Evolutionary conservation across 768 basidiomycete genomes (phyloP).

Genomic region (Russula earlei): DNA sequence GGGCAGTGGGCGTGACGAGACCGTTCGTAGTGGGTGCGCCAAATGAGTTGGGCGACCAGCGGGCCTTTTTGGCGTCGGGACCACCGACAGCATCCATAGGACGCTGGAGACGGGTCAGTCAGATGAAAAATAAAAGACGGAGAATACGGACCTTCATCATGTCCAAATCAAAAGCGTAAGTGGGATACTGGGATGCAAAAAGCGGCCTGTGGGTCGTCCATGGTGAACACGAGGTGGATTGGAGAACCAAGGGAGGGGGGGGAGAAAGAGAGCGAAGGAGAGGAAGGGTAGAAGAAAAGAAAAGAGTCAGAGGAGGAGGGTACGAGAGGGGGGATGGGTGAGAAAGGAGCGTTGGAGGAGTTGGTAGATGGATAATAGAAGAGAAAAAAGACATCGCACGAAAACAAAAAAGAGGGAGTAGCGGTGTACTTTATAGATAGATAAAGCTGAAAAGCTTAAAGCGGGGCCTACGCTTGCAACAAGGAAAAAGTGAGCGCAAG

Average conservation of each 20-base stretch:
- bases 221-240: constrained; percentile 22
- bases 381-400: constrained; percentile 32
- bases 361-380: constrained; percentile 19
- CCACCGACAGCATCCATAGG: constrained; percentile 78
- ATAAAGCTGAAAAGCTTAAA: constrained; percentile 20
- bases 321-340: too few relatives aligned
- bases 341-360: constrained; percentile 24
- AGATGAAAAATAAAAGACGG: background rate
- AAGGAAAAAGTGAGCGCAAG: constrained; percentile 14
- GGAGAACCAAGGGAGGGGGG: constrained; percentile 19
- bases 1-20: constrained; percentile 35
- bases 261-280: constrained; percentile 17
- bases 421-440: constrained; percentile 31
- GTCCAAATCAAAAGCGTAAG: constrained; percentile 75
- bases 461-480: constrained; percentile 12
- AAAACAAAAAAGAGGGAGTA: constrained; percentile 32
- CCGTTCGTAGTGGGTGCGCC: constrained; percentile 30
- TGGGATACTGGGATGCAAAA: constrained; percentile 60
- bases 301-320: constrained; percentile 26
- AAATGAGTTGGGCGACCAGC: constrained; percentile 69
- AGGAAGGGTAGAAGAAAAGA: constrained; percentile 34
- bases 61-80: constrained; percentile 82
- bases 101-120: constrained; percentile 39
- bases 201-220: constrained; percentile 70
- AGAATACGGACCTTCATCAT: constrained; percentile 72